Evolutionary conservation across 1,284 basidiomycete species (phyloP).

Genomic region (Marasmius oreades): DNA sequence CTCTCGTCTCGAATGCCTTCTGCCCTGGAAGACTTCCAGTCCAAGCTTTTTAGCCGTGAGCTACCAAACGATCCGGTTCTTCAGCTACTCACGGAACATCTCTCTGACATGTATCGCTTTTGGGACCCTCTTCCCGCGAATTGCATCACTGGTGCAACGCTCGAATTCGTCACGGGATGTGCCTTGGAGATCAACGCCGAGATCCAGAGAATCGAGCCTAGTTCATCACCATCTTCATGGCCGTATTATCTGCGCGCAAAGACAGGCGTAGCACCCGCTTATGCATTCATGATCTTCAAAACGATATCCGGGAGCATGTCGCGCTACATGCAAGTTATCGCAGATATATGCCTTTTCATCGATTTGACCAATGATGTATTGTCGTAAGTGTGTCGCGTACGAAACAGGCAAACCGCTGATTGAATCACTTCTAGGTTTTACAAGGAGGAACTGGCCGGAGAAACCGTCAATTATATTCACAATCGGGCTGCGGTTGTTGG

Average conservation of each 20-base stretch:
- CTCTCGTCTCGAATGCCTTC: slow-evolving; percentile 4
- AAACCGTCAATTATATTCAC: slow-evolving; percentile 6
- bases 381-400: slow-evolving; percentile 5
- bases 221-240: neutral
- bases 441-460: slow-evolving; percentile 6
- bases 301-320: neutral
- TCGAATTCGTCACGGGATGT: slow-evolving; percentile 11
- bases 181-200: slow-evolving; percentile 3
- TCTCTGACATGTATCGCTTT: slow-evolving; percentile 7
- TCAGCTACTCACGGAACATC: neutral
- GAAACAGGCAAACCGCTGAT: neutral
- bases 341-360: slow-evolving; percentile 9
- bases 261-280: slow-evolving; percentile 7
- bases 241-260: slow-evolving; percentile 10
- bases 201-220: neutral
- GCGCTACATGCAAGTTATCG: slow-evolving; percentile 10
- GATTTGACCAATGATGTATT: slow-evolving; percentile 12
- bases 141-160: slow-evolving; percentile 1
- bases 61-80: neutral
- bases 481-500: neutral
- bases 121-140: slow-evolving; percentile 6
- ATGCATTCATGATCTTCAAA: slow-evolving; percentile 3
- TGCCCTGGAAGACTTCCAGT: slow-evolving; percentile 4
- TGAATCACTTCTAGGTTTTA: slow-evolving; percentile 1
- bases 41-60: neutral